Evolutionary conservation across 495 filamentous ascomycete species (phyloP), one percentile per base, ranked within the genome.

Genomic region (Xylaria palmicola): DNA sequence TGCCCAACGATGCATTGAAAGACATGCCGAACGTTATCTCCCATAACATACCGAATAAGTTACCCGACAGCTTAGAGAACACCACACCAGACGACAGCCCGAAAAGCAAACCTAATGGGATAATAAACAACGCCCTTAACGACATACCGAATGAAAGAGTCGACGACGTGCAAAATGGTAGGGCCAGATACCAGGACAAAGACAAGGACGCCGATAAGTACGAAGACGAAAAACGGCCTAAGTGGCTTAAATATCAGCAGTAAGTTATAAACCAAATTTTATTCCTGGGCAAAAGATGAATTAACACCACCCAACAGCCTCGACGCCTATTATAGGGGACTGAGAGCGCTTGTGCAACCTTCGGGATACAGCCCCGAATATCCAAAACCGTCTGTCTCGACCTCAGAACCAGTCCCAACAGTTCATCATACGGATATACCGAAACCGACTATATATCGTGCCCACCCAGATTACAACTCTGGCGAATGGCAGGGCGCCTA

Each of bases 321-420:
- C 45, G 85, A 84, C 63, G 83, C 91, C 43, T 97, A 93, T 72
- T 88, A 92, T 72, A 88, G 88, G 22, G 92, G 92, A 0, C 76
- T 97, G 26, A 80, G 84, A 52, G 83, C 83, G 1, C 69, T 96
- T 53, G 86, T 91, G 0, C 71, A 83, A n/a, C 77, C 82, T 34
- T 65, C 72, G 8, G 77, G 88, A 4, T 87, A 92, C 60, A 75
- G 76, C 15, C 86, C 92, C 1, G 92, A 96, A 70, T 96, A 90
- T 71, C 91, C 91, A 4, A 77, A 76, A 24, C 43, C 62, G 9
- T 68, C 74, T 9, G 76, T 77, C 17, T 70, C 75, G 30, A 65
- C 69, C 0, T 63, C 64, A 6, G 71, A 76, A 5, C 41, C 74
- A 30, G 66, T 59, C 2, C 55, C 66, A 39, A 69, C 71, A 30